These are phyloP conservation scores for Candida ulmi DNA, from an alignment of 805 yeast genomes.

Conservation along the genomic window DNA sequence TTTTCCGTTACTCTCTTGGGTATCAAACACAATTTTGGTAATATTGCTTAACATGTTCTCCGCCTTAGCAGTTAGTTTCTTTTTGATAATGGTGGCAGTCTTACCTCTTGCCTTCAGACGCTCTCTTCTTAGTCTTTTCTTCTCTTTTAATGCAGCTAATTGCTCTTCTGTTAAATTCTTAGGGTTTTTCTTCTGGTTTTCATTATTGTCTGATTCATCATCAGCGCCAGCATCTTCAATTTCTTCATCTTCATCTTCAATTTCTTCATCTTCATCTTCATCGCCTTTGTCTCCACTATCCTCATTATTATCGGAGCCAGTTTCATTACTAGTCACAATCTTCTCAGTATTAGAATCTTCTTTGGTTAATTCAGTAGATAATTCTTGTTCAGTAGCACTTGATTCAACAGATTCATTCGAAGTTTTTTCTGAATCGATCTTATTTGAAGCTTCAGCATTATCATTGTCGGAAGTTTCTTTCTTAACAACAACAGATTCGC, in stretches of 20 bases:
- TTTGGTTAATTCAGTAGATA: background rate
- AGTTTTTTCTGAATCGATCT: background rate
- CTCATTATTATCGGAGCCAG: background rate
- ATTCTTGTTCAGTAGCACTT: background rate
- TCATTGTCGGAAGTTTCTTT: no score
- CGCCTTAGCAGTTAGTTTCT: conserved; percentile 4
- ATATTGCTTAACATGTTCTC: conserved; percentile 6
- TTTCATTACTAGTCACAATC: background rate
- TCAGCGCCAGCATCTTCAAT: background rate
- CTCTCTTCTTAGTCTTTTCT: conserved; percentile 1
- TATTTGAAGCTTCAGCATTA: background rate
- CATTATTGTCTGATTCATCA: no score
- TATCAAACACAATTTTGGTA: conserved; percentile 7
- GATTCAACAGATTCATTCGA: background rate
- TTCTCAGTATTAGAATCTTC: background rate
- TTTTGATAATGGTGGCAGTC: conserved; percentile 3
- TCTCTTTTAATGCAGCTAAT: background rate
- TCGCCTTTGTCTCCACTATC: background rate
- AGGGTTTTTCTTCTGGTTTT: no score
- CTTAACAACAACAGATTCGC: no score
- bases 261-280: background rate
- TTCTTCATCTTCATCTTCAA: background rate
- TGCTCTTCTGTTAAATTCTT: conserved; percentile 4
- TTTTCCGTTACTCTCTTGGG: conserved; percentile 13
- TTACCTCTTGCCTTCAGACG: background rate